Base-by-base conservation (phyloP, 805 yeast species). In the Yamadazyma philogaea region DNA sequence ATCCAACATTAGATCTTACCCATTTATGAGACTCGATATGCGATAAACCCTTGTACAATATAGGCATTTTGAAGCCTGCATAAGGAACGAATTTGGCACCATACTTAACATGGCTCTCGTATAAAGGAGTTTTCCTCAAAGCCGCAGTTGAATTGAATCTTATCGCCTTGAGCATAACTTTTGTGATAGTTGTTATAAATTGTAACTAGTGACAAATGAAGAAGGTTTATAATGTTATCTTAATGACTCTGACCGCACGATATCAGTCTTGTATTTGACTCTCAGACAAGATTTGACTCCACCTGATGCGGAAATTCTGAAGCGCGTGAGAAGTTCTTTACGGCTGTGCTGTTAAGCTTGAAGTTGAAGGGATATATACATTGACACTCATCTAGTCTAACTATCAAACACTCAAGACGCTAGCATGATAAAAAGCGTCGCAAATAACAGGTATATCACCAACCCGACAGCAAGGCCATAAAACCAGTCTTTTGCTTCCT, bases 51-150 rank as follows among this genome's bases (percentile, higher is more conserved):
- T 79, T 75, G 70, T 90, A 93, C 22, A 88, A 64, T 7, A 93
- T 89, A 1, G 99, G 99, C 97, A 93, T 91, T 36, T 83, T 78
- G 57, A 78, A 93, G n/a, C 96, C 96, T 14, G 98, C 98, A 65
- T 87, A 93, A 34, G 95, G 95, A 3, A 90, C 98, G 83, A 93
- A 83, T 43, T 86, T 89, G 11, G 89, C 99, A 5, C 89, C 91
- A 35, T 80, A 70, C 43, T 77, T 76, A 27, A 83, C 70, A 60
- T 93, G 97, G 18, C 88, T 72, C 44, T 84, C 88, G 60, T 84
- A 80, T 31, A 93, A 71, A 4, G 98, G 95, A 1, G 98, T 93
- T 52, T 71, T 78, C 50, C 77, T 70, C 45, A 74, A 59, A n/a
- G 39, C 11, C 3, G 19, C 10, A 6, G 60, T 54, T 7, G 70